These are phyloP conservation scores for Fusarium tanahbumbuense DNA, from an alignment of 2,329 filamentous ascomycete genomes.

Conservation along the genomic window DNA sequence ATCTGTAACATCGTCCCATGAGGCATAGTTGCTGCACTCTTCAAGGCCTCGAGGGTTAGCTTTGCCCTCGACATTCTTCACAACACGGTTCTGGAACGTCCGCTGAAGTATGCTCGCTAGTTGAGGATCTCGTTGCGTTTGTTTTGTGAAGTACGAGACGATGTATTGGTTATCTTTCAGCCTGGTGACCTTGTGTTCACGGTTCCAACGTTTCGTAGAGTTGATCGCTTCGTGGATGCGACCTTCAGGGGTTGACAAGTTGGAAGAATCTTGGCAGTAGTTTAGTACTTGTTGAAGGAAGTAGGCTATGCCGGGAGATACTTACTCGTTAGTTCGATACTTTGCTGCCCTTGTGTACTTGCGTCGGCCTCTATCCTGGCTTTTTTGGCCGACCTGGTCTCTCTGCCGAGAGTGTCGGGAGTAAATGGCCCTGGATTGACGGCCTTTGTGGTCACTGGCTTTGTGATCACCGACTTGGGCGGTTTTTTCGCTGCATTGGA, in stretches of 20 bases:
- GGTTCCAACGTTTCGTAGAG: conserved; percentile 55
- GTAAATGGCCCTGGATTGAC: neutral
- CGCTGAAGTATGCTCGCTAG: conserved; percentile 52
- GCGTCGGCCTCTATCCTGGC: neutral
- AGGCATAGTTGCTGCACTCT: conserved; percentile 50
- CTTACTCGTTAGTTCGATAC: conserved; percentile 6
- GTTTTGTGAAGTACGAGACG: conserved; percentile 51
- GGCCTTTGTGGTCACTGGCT: conserved; percentile 34
- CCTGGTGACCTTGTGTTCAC: conserved; percentile 52
- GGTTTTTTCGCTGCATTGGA: conserved; percentile 39
- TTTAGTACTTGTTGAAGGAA: neutral
- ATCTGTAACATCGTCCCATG: conserved; percentile 52
- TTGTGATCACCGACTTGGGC: conserved; percentile 35
- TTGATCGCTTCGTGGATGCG: conserved; percentile 52
- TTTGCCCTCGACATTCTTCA: conserved; percentile 15
- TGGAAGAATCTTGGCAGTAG: conserved; percentile 6
- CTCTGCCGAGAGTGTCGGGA: conserved; percentile 1
- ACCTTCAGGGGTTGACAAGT: conserved; percentile 12
- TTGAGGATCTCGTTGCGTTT: conserved; percentile 50
- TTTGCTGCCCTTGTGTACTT: conserved; percentile 1
- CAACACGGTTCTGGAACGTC: conserved; percentile 45
- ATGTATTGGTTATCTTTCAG: conserved; percentile 49
- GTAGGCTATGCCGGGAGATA: neutral
- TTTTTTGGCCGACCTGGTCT: conserved; percentile 25
- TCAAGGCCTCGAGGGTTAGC: conserved; percentile 45